phyloP scores from a whole-genome alignment of 805 yeast species.

The Kodamaea neixiangensis region DNA sequence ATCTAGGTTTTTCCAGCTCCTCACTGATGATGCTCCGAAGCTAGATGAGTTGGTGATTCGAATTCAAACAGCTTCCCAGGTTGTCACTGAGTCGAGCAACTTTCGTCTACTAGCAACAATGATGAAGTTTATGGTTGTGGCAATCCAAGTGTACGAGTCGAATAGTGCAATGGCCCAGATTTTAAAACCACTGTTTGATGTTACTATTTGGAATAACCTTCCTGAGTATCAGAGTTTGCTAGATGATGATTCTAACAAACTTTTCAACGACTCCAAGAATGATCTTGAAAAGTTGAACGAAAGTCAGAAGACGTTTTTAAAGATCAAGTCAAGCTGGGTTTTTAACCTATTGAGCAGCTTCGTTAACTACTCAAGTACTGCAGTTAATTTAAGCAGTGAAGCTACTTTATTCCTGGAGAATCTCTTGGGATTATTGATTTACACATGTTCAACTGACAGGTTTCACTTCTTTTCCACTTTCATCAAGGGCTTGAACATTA shows the following conservation, averaged over 20 bases:
- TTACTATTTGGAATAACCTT: neutral
- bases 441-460: neutral
- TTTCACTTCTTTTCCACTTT: neutral
- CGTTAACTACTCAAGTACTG: neutral
- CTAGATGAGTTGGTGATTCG: conserved; percentile 25
- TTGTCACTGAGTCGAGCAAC: conserved; percentile 14
- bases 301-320: neutral
- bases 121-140: conserved; percentile 7
- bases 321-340: conserved; percentile 10
- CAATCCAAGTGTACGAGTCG: neutral
- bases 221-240: conserved; percentile 6
- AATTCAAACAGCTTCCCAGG: conserved; percentile 25
- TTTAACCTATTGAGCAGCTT: neutral
- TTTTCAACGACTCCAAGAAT: neutral
- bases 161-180: conserved; percentile 13
- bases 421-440: neutral
- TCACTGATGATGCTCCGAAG: neutral
- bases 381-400: neutral
- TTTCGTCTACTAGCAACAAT: conserved; percentile 18
- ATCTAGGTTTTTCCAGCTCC: conserved; percentile 1
- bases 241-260: conserved; percentile 1
- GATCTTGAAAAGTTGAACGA: neutral
- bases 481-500: neutral
- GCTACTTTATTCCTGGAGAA: neutral
- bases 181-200: conserved; percentile 6